Conservation (phyloP, 2,329 filamentous ascomycete genomes). For the Alternaria arborescens region DNA sequence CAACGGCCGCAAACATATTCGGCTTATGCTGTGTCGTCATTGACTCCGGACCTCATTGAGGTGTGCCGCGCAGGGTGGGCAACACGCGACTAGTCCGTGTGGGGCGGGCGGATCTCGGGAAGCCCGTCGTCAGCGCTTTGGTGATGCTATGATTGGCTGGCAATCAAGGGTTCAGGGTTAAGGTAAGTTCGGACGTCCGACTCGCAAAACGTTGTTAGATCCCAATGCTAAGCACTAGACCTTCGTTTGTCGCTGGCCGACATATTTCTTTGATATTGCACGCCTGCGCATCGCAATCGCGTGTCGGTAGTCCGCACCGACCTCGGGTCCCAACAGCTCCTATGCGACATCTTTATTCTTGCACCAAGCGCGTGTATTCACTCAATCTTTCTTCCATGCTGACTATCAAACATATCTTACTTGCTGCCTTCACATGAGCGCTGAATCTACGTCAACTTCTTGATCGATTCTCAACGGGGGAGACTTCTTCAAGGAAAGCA, state of each 20-base stretch:
- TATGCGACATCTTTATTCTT: too few species aligned
- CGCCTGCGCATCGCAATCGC: too few species aligned
- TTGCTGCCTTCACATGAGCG: too few species aligned
- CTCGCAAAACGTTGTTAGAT: background rate
- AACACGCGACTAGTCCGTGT: background rate
- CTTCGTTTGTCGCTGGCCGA: background rate
- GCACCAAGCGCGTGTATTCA: too few species aligned
- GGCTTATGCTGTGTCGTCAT: constrained; percentile 17
- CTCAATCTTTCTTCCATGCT: too few species aligned
- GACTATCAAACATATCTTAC: too few species aligned
- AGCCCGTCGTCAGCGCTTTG: background rate
- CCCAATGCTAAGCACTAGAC: background rate
- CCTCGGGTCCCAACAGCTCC: too few species aligned
- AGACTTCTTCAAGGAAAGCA: too few species aligned
- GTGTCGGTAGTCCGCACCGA: background rate
- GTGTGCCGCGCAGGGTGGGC: background rate
- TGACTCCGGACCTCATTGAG: background rate
- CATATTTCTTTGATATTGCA: background rate
- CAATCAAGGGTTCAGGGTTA: fast-evolving
- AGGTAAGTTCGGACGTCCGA: background rate
- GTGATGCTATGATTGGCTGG: background rate
- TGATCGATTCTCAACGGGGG: fast-evolving
- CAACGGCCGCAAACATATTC: background rate
- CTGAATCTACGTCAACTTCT: too few species aligned
- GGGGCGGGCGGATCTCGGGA: background rate